A percentile compares a stretch with the other conserved stretches of the same genome.
Conservation (phyloP, 345 rosid genomes). For the Limnanthes douglasii region DNA sequence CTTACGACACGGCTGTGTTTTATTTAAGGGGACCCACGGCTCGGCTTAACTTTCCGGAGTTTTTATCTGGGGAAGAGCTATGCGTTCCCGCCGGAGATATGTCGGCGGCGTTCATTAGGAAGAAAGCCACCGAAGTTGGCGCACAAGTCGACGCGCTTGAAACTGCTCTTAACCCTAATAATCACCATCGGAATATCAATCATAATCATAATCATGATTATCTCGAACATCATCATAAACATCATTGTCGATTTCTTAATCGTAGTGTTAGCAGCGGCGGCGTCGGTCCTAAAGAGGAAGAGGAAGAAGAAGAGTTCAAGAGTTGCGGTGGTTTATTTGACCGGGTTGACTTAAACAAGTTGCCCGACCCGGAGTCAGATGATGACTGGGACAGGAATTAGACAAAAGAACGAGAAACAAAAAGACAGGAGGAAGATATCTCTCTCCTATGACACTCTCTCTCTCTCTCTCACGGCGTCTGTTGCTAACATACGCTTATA, state of each 20-base stretch:
- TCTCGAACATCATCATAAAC: conserved; percentile 7
- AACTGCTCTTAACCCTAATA: conserved; percentile 20
- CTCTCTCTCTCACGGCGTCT: conserved; percentile 2
- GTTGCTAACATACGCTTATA: conserved; percentile 19
- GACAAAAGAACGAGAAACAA: not conserved
- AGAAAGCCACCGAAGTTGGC: conserved; percentile 86
- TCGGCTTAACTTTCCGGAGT: conserved; percentile 84
- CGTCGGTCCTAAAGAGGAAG: not conserved
- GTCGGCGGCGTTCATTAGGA: conserved; percentile 78
- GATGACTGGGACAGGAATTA: conserved; percentile 40
- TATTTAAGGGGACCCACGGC: conserved; percentile 91
- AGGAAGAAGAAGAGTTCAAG: conserved; percentile 16
- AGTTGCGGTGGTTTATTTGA: conserved; percentile 27
- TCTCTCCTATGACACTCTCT: conserved; percentile 4
- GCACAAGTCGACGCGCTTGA: conserved; percentile 85
- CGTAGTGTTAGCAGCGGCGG: conserved; percentile 3
- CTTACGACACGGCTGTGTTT: conserved; percentile 94
- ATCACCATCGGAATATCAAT: conserved; percentile 18
- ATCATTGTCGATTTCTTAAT: too few relatives aligned
- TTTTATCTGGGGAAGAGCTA: conserved; percentile 39
- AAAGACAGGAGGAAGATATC: conserved; percentile 2
- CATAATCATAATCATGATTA: conserved; percentile 8
- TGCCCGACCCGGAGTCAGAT: conserved; percentile 89
- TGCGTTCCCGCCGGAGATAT: conserved; percentile 32
- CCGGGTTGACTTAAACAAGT: conserved; percentile 80